Evolutionary conservation across 208 protist genomes (phyloP), one percentile per base, ranked within the genome.

Genomic region (Crithidia acanthocephali): DNA sequence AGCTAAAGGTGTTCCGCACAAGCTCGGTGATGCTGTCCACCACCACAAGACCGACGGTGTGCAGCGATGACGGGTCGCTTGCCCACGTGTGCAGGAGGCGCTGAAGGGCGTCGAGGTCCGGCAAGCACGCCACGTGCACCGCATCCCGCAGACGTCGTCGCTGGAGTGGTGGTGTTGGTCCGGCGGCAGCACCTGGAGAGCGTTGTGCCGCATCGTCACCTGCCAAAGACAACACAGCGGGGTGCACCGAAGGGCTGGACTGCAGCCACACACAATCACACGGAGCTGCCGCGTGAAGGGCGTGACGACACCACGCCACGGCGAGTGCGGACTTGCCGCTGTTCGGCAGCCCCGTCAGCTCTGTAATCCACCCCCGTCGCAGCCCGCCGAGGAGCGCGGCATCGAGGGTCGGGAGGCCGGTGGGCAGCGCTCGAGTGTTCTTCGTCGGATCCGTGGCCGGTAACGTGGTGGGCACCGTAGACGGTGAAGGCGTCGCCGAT

Each of bases 21-120:
- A 95, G 56, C 9, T 71, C 52, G 18, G 71, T 83, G 64, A 93
- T 60, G 58, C 67, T 72, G 61, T 95, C 90, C 4, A 95, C 20
- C 53, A 95, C 86, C 5, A 95, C 32, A 42, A 95, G 69, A 23
- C 68, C 45, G 15, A 79, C 57, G 1, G 25, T 40, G 2, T 25
- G 56, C 35, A 74, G 59, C 18, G 53, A 48, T 15, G 65, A 32
- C 16, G 60, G 32, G 27, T 61, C 65, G 13, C 16, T 13, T 13
- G 40, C 28, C 72, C 72, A 77, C 18, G 18, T 0, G 16, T 59
- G 50, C 42, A 75, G n/a, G 13, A 76, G 42, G 23, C 50, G 32
- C 58, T 81, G 75, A 10, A 79, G 52, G 15, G 37, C 73, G 15
- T 58, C 59, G 6, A 79, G 33, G 30, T 55, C 45, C 10, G 58